Evolutionary conservation across 176 grass and related monocot genomes (phyloP).

Genomic region (Paspalum vaginatum): DNA sequence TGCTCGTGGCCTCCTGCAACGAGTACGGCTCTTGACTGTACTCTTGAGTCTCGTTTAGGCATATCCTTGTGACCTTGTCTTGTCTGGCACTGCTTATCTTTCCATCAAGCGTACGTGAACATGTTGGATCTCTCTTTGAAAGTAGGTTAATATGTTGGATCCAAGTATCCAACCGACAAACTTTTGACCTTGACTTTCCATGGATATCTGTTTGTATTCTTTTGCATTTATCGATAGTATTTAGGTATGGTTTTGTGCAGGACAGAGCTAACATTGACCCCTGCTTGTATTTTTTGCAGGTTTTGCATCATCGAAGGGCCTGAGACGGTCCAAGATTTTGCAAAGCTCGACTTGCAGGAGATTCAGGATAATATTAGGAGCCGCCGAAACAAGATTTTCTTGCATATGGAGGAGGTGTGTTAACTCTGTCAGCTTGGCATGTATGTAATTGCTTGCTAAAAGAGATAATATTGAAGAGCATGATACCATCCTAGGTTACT

Average conservation of each 20-base stretch:
- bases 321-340: constrained; percentile 97
- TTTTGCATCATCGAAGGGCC: constrained; percentile 99
- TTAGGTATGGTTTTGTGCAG: constrained; percentile 14
- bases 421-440: constrained; percentile 19
- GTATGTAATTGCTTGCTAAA: constrained; percentile 28
- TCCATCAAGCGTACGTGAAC: not conserved
- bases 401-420: constrained; percentile 98
- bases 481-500: not conserved
- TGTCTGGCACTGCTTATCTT: constrained; percentile 2
- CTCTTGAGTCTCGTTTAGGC: not conserved
- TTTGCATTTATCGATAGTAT: not conserved
- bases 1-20: not conserved
- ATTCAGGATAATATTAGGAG: constrained; percentile 98
- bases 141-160: constrained; percentile 9
- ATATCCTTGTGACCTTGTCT: not conserved
- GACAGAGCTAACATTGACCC: not conserved
- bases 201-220: not conserved
- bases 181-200: not conserved
- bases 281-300: constrained; percentile 47
- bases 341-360: constrained; percentile 87
- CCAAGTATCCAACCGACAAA: constrained; percentile 27
- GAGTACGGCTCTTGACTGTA: not conserved
- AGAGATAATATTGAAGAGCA: not conserved
- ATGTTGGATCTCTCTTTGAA: not conserved
- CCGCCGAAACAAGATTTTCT: constrained; percentile 97